Evolutionary conservation across 345 rosid genomes (phyloP).

Genomic region (Citrus medica): DNA sequence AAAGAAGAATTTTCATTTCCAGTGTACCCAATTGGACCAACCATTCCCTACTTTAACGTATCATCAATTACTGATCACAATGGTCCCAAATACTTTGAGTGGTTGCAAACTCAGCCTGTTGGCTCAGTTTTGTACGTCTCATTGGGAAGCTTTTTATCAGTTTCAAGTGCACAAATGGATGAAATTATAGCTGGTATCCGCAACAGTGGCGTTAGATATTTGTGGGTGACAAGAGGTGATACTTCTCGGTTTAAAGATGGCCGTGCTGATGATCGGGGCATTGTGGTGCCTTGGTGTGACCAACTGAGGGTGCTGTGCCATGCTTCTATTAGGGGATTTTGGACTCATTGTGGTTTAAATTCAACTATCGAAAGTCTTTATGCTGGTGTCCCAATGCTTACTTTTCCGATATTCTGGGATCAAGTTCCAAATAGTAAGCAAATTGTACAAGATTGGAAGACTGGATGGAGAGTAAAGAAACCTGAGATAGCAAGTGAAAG

Average conservation of each 20-base stretch:
- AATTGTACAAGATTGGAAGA: constrained; percentile 36
- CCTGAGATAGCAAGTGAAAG: not conserved
- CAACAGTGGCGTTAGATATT: constrained; percentile 20
- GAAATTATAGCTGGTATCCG: constrained; percentile 31
- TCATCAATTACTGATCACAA: not conserved
- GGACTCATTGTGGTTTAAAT: constrained; percentile 41
- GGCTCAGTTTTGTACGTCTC: constrained; percentile 32
- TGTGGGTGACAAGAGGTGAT: constrained; percentile 30
- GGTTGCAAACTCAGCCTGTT: constrained; percentile 28
- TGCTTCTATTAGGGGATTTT: constrained; percentile 38
- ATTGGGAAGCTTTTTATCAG: constrained; percentile 28
- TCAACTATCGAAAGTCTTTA: constrained; percentile 29
- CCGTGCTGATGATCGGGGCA: constrained; percentile 8
- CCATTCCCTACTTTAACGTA: constrained; percentile 21
- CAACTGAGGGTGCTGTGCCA: constrained; percentile 34
- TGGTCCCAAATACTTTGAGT: not conserved
- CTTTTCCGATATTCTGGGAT: constrained; percentile 32
- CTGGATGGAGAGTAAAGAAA: constrained; percentile 29
- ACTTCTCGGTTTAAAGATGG: not conserved
- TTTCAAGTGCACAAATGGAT: constrained; percentile 26
- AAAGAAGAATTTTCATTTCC: not conserved
- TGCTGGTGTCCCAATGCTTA: constrained; percentile 39
- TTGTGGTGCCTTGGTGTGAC: constrained; percentile 35
- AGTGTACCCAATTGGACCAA: constrained; percentile 25
- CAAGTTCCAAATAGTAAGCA: constrained; percentile 29